Evolutionary conservation across 169 alveolate genomes (phyloP), one percentile per base, ranked within the genome.

Genomic region (Plasmodium sp.): DNA sequence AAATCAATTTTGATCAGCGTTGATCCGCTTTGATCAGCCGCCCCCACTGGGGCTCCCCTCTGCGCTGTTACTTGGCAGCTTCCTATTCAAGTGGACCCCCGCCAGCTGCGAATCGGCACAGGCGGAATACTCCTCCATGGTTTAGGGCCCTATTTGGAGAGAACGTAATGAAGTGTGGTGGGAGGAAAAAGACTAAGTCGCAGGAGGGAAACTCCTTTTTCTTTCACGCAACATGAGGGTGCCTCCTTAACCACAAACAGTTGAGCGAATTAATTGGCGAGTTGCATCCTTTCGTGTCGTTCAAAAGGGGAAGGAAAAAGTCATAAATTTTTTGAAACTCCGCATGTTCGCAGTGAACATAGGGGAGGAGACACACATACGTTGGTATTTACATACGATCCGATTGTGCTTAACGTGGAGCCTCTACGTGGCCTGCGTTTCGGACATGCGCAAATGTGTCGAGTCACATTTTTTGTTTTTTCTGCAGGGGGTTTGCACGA

Each of bases 11-110:
- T 51, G 7, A 51, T 51, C 18, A 51, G 1, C 16, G 12, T 51
- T 51, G n/a, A 74, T 74, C 41, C 6, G 9, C 31, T 18, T 0
- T 74, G 22, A 27, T 5, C 39, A 22, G 9, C 12, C 2, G 16
- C 5, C 3, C 54, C 54, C 54, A 43, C 54, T 43, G 6, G 54
- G 54, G 54, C 31, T 77, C 48, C 3, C 51, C 48, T 36, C 5
- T 77, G 5, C 31, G 48, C 75, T 84, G 48, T 71, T 84, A 84
- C 92, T 67, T 67, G 22, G 58, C 14, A 84, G 83, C 3, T 71
- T 84, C 54, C 48, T 84, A 84, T 84, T 84, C 77, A 84, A 41
- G 22, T 67, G 75, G 31, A 22, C n/a, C 73, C 31, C 31, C 4
- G 73, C 33, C 12, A 72, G 48, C 56, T 67, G 33, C 31, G 39